A percentile compares a stretch with the other conserved stretches of the same genome.
Conservation (phyloP, 2,329 filamentous ascomycete species). For the Calonectria pseudoreteaudii region DNA sequence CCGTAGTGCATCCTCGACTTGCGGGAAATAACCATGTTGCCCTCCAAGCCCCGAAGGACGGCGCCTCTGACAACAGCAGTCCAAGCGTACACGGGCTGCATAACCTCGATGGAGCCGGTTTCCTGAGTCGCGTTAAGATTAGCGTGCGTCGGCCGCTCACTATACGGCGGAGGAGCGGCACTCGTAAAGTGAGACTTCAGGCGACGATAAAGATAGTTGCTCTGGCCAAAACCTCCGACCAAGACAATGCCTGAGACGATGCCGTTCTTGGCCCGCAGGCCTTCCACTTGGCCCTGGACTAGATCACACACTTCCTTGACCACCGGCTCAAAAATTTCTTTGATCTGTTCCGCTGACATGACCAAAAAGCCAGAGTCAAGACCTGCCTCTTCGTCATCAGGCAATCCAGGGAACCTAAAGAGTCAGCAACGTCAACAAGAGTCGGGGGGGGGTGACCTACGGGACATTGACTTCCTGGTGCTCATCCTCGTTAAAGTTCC, state of each 20-base stretch:
- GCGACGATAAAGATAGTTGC: constrained; percentile 78
- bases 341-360: constrained; percentile 76
- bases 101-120: constrained; percentile 76
- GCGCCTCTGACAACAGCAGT: constrained; percentile 84
- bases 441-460: constrained; percentile 52
- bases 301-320: constrained; percentile 77
- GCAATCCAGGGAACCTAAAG: constrained; percentile 74
- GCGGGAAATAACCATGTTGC: constrained; percentile 81
- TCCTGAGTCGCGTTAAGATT: constrained; percentile 59
- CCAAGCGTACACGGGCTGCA: constrained; percentile 87
- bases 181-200: constrained; percentile 77
- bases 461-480: constrained; percentile 82
- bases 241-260: constrained; percentile 81
- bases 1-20: constrained; percentile 83
- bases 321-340: constrained; percentile 81
- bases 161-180: constrained; percentile 71
- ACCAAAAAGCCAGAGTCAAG: constrained; percentile 82
- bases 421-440: background rate
- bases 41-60: constrained; percentile 79
- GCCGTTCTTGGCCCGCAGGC: constrained; percentile 70
- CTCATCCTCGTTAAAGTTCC: constrained; percentile 85
- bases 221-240: constrained; percentile 85
- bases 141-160: constrained; percentile 76
- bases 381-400: constrained; percentile 80
- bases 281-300: constrained; percentile 75